These are phyloP conservation scores for Hippophae rhamnoides DNA, from an alignment of 306 rosid genomes.

Conservation along the genomic window DNA sequence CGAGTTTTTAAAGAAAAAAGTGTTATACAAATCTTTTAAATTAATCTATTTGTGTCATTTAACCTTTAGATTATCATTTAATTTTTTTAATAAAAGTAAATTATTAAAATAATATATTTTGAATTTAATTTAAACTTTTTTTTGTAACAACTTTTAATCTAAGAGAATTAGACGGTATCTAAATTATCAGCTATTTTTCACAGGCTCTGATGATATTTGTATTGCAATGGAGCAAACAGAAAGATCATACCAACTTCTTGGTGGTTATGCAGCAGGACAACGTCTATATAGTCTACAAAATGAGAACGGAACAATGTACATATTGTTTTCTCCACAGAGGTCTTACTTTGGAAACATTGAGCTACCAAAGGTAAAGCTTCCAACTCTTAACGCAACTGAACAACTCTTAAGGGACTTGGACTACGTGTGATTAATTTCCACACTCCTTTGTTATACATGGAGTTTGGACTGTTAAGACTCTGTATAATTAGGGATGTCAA, in stretches of 20 bases:
- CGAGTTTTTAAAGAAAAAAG: too few relatives aligned
- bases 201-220: constrained; percentile 67
- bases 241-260: constrained; percentile 79
- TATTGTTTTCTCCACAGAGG: constrained; percentile 47
- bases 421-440: not conserved
- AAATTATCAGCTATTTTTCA: not conserved
- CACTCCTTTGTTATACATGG: not conserved
- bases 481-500: too few relatives aligned
- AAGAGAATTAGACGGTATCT: too few relatives aligned
- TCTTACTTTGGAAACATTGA: constrained; percentile 27
- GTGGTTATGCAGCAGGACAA: constrained; percentile 77
- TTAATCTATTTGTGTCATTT: too few relatives aligned
- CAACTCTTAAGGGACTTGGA: constrained; percentile 35
- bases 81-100: too few relatives aligned
- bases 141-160: too few relatives aligned
- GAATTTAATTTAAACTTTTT: too few relatives aligned
- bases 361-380: constrained; percentile 69
- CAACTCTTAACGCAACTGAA: constrained; percentile 55
- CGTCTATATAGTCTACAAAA: constrained; percentile 42
- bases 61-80: too few relatives aligned
- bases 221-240: constrained; percentile 79
- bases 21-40: too few relatives aligned
- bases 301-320: constrained; percentile 26
- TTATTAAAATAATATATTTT: too few relatives aligned
- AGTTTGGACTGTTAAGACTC: too few relatives aligned